Conservation (phyloP, 2,329 filamentous ascomycete genomes). For the Colletotrichum musicola region DNA sequence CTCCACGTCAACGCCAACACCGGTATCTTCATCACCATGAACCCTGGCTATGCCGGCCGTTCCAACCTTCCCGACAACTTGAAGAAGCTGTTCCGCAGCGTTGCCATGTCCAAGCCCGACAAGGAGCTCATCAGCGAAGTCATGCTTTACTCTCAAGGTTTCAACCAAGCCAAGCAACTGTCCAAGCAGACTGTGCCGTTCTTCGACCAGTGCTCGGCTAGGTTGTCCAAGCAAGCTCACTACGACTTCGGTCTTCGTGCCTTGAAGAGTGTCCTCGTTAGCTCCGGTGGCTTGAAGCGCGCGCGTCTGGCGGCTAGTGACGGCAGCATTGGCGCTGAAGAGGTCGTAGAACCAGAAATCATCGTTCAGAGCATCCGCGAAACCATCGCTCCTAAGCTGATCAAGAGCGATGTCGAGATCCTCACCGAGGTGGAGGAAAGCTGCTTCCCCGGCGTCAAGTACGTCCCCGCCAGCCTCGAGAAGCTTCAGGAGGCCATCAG, state of each 20-base stretch:
- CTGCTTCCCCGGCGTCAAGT: constrained; percentile 93
- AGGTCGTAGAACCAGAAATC: constrained; percentile 92
- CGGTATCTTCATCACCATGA: constrained; percentile 99
- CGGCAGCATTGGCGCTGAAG: constrained; percentile 72
- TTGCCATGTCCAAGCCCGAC: constrained; percentile 99
- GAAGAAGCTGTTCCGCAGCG: constrained; percentile 99
- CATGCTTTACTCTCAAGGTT: constrained; percentile 99
- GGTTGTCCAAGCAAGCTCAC: constrained; percentile 94
- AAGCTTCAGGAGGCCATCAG: constrained; percentile 85
- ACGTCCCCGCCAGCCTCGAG: constrained; percentile 88
- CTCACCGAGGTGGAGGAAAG: constrained; percentile 86
- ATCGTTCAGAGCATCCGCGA: constrained; percentile 98
- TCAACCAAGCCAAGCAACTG: constrained; percentile 93
- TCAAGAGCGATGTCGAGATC: constrained; percentile 89
- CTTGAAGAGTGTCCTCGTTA: constrained; percentile 97
- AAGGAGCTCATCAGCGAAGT: constrained; percentile 99
- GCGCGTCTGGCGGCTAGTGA: constrained; percentile 74
- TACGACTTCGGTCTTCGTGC: constrained; percentile 99
- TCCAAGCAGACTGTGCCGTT: constrained; percentile 98
- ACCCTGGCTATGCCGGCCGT: constrained; percentile 96
- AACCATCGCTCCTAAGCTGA: constrained; percentile 97
- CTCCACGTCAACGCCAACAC: constrained; percentile 92
- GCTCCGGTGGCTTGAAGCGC: constrained; percentile 95
- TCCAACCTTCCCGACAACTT: constrained; percentile 98
- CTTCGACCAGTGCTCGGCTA: constrained; percentile 88